These are phyloP conservation scores for Grigorovia yakushimaensis DNA, from an alignment of 805 yeast species.

Conservation along the genomic window DNA sequence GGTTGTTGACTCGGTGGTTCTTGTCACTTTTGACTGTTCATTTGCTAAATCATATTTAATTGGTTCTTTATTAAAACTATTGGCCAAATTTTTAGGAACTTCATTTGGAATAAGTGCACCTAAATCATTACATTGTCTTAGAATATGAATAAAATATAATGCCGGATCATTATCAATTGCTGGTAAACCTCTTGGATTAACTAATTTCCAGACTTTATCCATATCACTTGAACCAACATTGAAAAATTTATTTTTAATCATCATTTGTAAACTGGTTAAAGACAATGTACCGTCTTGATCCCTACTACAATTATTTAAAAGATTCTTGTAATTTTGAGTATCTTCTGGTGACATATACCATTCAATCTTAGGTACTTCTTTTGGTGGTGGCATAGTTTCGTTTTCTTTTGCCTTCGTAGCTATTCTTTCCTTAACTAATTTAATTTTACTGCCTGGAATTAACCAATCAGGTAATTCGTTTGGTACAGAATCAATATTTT, in stretches of 20 bases:
- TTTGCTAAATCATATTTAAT: constrained; percentile 63
- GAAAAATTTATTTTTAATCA: constrained; percentile 53
- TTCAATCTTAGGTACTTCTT: constrained; percentile 43
- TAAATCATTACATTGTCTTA: constrained; percentile 75
- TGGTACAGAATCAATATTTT: constrained; percentile 54
- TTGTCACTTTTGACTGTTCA: constrained; percentile 37
- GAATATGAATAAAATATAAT: constrained; percentile 76
- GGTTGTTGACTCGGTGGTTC: constrained; percentile 5
- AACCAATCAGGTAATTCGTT: constrained; percentile 79
- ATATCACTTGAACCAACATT: constrained; percentile 78
- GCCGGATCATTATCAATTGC: constrained; percentile 92
- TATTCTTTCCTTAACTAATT: constrained; percentile 72
- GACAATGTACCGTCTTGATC: constrained; percentile 79
- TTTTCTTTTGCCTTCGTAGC: constrained; percentile 39
- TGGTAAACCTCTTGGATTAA: constrained; percentile 79
- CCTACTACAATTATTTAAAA: constrained; percentile 43
- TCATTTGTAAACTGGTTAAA: constrained; percentile 56
- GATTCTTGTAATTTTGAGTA: constrained; percentile 62
- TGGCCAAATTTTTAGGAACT: constrained; percentile 89
- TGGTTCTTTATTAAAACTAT: constrained; percentile 78
- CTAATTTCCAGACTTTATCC: constrained; percentile 87
- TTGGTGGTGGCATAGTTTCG: constrained; percentile 16
- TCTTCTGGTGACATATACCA: constrained; percentile 96
- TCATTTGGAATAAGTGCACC: constrained; percentile 81
- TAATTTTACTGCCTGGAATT: constrained; percentile 81